phyloP scores from a whole-genome alignment of 2,329 filamentous ascomycete species.

The Diplodia seriata region DNA sequence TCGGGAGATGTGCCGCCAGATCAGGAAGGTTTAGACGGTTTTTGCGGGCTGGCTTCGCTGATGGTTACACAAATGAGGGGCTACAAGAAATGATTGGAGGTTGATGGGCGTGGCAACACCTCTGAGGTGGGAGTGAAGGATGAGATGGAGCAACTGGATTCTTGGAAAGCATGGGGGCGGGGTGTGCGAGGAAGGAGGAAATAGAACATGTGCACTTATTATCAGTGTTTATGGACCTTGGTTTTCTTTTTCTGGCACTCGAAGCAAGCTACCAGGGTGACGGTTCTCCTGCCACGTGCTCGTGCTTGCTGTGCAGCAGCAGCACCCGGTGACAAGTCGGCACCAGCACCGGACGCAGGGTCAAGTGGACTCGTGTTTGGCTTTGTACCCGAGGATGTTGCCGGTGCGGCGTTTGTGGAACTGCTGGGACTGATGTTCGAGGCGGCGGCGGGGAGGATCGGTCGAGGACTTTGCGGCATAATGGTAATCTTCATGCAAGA shows the following conservation, averaged over 20 bases:
- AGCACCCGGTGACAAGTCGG: neutral
- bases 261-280: constrained; percentile 25
- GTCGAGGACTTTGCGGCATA: constrained; percentile 21
- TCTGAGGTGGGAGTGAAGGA: neutral
- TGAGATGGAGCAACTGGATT: neutral
- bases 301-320: constrained; percentile 15
- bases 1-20: neutral
- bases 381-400: neutral
- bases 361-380: neutral
- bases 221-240: constrained; percentile 22
- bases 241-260: constrained; percentile 30
- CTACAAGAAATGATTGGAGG: neutral
- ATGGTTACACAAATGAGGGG: constrained; percentile 20
- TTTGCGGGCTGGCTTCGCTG: neutral
- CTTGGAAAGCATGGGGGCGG: neutral
- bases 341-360: neutral
- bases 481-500: constrained; percentile 3
- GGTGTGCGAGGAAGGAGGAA: neutral
- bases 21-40: neutral
- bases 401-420: constrained; percentile 10
- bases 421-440: constrained; percentile 4
- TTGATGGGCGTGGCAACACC: neutral
- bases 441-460: constrained; percentile 6
- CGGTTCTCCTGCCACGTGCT: constrained; percentile 18
- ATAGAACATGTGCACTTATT: neutral